Conservation (phyloP, 108 stramenopile species). For the Seminavis robusta region DNA sequence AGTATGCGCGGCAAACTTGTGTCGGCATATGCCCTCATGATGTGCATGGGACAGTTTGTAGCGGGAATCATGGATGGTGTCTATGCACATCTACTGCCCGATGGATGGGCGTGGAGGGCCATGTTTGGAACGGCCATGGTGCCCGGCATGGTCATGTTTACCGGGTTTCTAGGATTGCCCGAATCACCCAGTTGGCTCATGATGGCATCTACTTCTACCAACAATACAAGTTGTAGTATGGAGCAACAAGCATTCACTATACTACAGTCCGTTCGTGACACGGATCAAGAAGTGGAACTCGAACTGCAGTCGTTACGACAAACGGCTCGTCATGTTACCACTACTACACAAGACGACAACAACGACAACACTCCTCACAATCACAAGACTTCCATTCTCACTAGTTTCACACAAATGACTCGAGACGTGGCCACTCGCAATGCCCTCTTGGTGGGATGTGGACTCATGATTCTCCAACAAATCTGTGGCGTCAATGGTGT, state of each 20-base stretch:
- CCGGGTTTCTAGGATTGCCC: slow-evolving; percentile 56
- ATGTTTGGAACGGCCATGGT: slow-evolving; percentile 76
- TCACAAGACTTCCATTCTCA: background rate
- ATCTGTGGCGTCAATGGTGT: slow-evolving; percentile 87
- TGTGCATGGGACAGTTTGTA: slow-evolving; percentile 68
- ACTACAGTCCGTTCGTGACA: background rate
- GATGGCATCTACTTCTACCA: background rate
- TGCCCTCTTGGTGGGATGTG: slow-evolving; percentile 74
- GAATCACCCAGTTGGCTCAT: slow-evolving; percentile 82
- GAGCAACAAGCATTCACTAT: background rate
- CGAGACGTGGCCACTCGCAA: slow-evolving; percentile 36
- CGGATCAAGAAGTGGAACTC: background rate
- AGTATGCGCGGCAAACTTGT: slow-evolving; percentile 62
- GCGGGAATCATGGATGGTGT: slow-evolving; percentile 75
- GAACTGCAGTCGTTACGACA: too few species aligned
- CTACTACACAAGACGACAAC: background rate
- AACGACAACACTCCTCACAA: background rate
- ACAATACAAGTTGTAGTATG: background rate
- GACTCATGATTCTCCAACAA: slow-evolving; percentile 80
- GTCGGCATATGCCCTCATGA: slow-evolving; percentile 61
- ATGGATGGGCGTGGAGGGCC: slow-evolving; percentile 64
- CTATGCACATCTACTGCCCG: slow-evolving; percentile 29
- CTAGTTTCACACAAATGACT: slow-evolving; percentile 19
- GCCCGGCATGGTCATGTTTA: slow-evolving; percentile 44
- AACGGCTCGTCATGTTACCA: too few species aligned